Evolutionary conservation across 106 monocot genomes (phyloP), one percentile per base, ranked within the genome.

Genomic region (Dendrobium nobile): DNA sequence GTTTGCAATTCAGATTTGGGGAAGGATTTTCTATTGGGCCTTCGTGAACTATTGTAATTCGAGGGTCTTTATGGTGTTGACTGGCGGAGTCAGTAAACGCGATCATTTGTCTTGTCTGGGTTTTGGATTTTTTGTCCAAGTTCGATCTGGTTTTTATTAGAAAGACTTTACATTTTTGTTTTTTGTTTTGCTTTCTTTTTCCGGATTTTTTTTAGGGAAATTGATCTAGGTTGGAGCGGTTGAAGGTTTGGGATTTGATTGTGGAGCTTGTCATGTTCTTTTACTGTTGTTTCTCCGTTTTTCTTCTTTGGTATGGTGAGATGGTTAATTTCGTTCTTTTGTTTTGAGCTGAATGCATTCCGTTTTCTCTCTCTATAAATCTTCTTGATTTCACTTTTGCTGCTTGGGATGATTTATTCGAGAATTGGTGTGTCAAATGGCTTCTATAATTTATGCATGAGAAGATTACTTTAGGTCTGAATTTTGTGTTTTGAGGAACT

Each of bases 71-170:
- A 58, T 58, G 67, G 67, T 10, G 27, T 28, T 67, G 67, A 58
- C 22, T 6, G 67, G 8, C 27, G 28, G 70, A 70, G 70, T 65
- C 6, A 22, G 22, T 65, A 65, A 65, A 65, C 10, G 6, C 64
- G 64, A 65, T 65, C 64, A 26, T 65, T 65, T 65, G 64, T 65
- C 64, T 26, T 65, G 26, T 65, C 26, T 65, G 64, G 64, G 64
- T 22, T 65, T 65, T 65, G 22, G n/a, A 4, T n/a, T 65, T 5
- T 26, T 65, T 6, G 6, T 65, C 24, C 10, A 5, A 65, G 22
- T 65, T 70, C 37, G 70, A 70, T 33, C 37, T 70, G 28, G 4
- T 0, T 70, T 70, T 37, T 33, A 70, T 37, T 9, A 9, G 67
- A 67, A 67, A 67, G 22, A 8, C 11, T 67, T 67, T 67, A 6